Evolutionary conservation across 129 eudicot species (phyloP).

Genomic region (Lactuca sativa): DNA sequence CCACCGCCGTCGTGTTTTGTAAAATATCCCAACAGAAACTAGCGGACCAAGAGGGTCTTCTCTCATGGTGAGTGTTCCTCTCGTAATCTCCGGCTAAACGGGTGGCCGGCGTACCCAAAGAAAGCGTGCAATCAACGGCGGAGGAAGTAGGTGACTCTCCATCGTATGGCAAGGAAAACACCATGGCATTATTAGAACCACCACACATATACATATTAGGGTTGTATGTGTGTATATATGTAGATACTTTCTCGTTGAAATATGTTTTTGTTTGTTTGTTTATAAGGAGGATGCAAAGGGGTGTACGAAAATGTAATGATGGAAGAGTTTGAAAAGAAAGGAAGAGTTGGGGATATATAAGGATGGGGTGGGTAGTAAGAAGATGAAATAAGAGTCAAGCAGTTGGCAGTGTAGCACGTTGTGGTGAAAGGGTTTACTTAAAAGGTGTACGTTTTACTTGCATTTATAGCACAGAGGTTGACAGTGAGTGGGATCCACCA

Average conservation of each 20-base stretch:
- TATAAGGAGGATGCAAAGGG: not conserved
- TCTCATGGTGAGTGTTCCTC: constrained; percentile 13
- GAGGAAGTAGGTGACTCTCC: constrained; percentile 43
- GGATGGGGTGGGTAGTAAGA: constrained; percentile 29
- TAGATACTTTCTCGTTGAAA: not conserved
- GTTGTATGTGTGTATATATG: not conserved
- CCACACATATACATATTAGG: constrained; percentile 51
- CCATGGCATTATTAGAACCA: constrained; percentile 26
- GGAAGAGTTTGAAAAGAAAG: constrained; percentile 25
- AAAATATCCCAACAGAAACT: constrained; percentile 80
- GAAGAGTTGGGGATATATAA: constrained; percentile 18
- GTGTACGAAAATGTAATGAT: constrained; percentile 15
- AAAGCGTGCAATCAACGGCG: constrained; percentile 92
- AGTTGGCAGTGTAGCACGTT: constrained; percentile 49
- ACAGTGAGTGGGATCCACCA: constrained; percentile 14
- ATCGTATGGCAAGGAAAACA: constrained; percentile 23
- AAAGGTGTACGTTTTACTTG: constrained; percentile 22
- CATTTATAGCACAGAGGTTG: constrained; percentile 21
- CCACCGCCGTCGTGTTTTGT: constrained; percentile 38
- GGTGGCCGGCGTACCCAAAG: constrained; percentile 83
- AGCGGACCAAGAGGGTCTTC: constrained; percentile 46
- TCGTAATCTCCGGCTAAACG: constrained; percentile 34
- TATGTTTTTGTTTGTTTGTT: not conserved
- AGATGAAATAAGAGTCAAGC: constrained; percentile 63
- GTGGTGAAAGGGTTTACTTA: constrained; percentile 31